Base-by-base conservation (phyloP, 2,329 filamentous ascomycete species). In the Apiospora sp. region DNA sequence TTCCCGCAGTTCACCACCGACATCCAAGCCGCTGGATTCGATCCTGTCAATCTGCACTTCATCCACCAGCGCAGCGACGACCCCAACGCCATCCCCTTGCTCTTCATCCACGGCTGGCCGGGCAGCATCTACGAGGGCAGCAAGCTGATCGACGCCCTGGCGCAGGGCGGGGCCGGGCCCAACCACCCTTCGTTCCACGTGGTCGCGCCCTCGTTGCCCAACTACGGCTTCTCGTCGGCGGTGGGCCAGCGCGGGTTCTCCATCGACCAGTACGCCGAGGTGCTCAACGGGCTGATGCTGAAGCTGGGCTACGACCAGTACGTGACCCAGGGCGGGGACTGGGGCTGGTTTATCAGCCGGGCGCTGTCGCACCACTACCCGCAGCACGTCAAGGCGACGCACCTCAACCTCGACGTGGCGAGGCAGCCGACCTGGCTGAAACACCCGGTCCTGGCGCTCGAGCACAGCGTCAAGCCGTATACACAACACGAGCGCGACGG, bases 291-390 rank as follows among this genome's bases (percentile, higher is more conserved):
- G 61, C 82, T 92, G 10, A 92, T 92, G 90, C 80, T 85, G 16
- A 82, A 84, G 24, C 85, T 92, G 5, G 89, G 89, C 0, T 92
- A 92, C 79, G 73, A 84, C 0, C 81, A 88, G 79, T 92, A 91
- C 74, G 78, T 81, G 4, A 85, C 83, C 1, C 87, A 92, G 81
- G 90, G 89, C 71, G 92, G 92, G 46, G 92, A 94, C 78, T 93
- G 91, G 91, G 92, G 92, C 16, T 91, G 86, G 79, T 84, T 86
- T 76, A 87, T 94, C 75, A 91, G 91, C 1, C 87, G 92, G 1
- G 80, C 86, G 7, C 88, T 94, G 73, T 88, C 88, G 0, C 76
- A 86, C 1, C 80, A 87, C 3, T 93, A 92, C 75, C 89, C 90
- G 79, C 82, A 91, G 75, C 92, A 93, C 81, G 80, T 86, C 70